phyloP scores from a whole-genome alignment of 306 rosid species.

The Cyclanthera cordifolia region DNA sequence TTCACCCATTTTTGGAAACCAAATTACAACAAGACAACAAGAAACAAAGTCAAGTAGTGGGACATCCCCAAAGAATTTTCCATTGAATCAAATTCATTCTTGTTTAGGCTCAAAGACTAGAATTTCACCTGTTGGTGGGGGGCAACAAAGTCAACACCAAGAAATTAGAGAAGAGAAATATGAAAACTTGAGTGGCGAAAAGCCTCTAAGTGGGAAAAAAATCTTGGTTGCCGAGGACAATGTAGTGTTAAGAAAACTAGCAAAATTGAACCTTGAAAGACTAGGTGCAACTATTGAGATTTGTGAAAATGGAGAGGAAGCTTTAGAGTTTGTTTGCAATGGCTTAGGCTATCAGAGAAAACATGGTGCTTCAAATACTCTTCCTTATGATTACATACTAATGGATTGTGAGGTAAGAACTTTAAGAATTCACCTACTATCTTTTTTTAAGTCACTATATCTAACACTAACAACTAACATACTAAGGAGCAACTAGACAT shows the following conservation, averaged over 20 bases:
- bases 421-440: neutral
- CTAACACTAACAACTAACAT: neutral
- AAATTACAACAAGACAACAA: slow-evolving; percentile 7
- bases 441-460: neutral
- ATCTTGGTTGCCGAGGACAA: slow-evolving; percentile 54
- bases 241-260: slow-evolving; percentile 20
- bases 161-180: slow-evolving; percentile 27
- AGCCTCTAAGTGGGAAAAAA: slow-evolving; percentile 42
- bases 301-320: slow-evolving; percentile 52
- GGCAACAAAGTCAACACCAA: slow-evolving; percentile 1
- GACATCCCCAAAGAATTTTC: slow-evolving; percentile 5
- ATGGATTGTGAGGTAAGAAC: slow-evolving; percentile 69
- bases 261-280: slow-evolving; percentile 12
- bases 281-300: slow-evolving; percentile 44
- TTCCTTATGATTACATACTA: slow-evolving; percentile 56
- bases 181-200: neutral
- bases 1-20: neutral
- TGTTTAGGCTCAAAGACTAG: slow-evolving; percentile 7
- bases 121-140: neutral
- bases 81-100: slow-evolving; percentile 9
- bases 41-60: slow-evolving; percentile 7
- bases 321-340: slow-evolving; percentile 26
- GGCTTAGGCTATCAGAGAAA: slow-evolving; percentile 19
- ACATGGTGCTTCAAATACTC: slow-evolving; percentile 10
- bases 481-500: too few relatives aligned